Base-by-base conservation (phyloP, 805 yeast genomes). In the Grigorovia humatica region DNA sequence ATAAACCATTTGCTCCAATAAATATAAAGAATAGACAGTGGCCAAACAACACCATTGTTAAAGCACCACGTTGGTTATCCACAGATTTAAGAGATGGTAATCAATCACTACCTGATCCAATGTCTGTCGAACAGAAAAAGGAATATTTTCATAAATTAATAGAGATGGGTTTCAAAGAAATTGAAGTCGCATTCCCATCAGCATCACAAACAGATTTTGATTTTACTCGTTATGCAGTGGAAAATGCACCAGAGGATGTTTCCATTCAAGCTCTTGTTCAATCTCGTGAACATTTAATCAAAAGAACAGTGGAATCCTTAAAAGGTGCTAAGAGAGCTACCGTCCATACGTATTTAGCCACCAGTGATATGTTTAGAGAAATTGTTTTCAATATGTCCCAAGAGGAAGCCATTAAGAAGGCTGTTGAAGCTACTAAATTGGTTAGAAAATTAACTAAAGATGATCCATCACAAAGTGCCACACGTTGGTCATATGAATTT, bases 1-100 rank as follows among this genome's bases (percentile, higher is more conserved):
- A 85, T 63, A 75, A 69, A 57, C 70, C 78, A 44, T 85, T 83
- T 64, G 66, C 65, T 32, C 70, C 74, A 17, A 75, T 82, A 1
- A 62, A 80, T 44, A 70, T 86, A 55, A 79, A 82, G 2, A 72
- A 80, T 54, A 77, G 93, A 52, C 75, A 77, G 54, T 85, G 95
- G 95, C 95, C 95, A 1, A 62, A 73, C 38, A 74, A 74, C 54
- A 68, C 75, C 13, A 64, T 86, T 52, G 71, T 70, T 48, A 78
- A 78, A 63, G 78, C 89, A 2, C 95, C 95, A 23, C 73, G 93
- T 57, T 85, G 93, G 93, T 72, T 85, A 47, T 81, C 90, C 18
- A 85, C 95, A 5, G 95, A 86, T 63, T 74, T 85, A 55, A 77
- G 95, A 60, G 95, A 85, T 64, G 95, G 95, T 38, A 85, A 85